phyloP scores from a whole-genome alignment of 2,329 filamentous ascomycete species.

The Trichoderma simmonsii region DNA sequence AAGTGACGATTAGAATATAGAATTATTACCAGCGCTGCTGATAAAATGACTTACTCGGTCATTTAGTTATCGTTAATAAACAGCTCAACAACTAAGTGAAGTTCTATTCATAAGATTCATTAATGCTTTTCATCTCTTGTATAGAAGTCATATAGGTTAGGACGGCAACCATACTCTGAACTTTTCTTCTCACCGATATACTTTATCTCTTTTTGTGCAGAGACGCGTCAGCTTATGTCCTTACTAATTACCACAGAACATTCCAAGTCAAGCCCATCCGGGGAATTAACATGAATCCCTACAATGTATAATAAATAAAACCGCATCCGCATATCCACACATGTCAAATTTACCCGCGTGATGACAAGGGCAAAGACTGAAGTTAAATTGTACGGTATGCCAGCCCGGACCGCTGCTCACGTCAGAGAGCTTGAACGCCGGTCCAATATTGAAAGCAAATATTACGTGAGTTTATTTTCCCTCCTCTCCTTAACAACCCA shows the following conservation, averaged over 20 bases:
- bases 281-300: background rate
- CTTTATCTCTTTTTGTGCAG: background rate
- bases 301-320: background rate
- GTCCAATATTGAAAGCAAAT: background rate
- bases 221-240: background rate
- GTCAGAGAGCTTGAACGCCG: background rate
- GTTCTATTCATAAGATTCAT: background rate
- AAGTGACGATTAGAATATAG: background rate
- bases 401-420: background rate
- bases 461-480: background rate
- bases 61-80: background rate
- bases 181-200: background rate
- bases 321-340: background rate
- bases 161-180: background rate
- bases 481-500: background rate
- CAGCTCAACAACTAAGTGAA: background rate
- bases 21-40: background rate
- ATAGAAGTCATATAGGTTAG: background rate
- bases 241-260: background rate
- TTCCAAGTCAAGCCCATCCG: background rate
- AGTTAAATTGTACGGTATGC: background rate
- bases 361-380: background rate
- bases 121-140: background rate
- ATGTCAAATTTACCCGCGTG: background rate
- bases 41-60: background rate